These are phyloP conservation scores for Carex pumila DNA, from an alignment of 176 grass and related monocot species.

Conservation along the genomic window DNA sequence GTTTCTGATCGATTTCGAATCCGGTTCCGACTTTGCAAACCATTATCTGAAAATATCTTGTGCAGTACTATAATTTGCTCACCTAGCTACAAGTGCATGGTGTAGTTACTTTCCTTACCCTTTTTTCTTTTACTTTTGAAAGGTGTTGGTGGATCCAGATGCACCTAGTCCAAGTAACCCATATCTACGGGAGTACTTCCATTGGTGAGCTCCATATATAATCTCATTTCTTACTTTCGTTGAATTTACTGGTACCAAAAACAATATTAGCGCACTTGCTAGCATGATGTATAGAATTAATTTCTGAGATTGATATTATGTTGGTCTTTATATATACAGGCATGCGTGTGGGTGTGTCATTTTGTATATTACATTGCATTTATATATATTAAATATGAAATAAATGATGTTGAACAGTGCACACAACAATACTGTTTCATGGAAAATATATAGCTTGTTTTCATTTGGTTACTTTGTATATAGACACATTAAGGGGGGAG, in stretches of 20 bases:
- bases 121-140: neutral
- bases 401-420: neutral
- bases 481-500: neutral
- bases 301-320: neutral
- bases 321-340: neutral
- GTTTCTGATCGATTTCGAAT: no score
- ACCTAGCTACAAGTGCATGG: neutral
- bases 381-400: neutral
- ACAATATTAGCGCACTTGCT: neutral
- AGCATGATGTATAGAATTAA: neutral
- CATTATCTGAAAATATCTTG: no score
- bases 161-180: conserved; percentile 67
- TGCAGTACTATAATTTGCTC: neutral
- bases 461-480: neutral
- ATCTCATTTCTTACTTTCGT: conserved; percentile 10
- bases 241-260: neutral
- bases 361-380: neutral
- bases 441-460: neutral
- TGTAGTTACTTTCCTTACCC: neutral
- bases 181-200: conserved; percentile 76
- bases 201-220: conserved; percentile 49
- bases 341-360: neutral
- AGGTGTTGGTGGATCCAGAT: conserved; percentile 79
- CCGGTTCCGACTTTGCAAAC: no score
- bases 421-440: neutral